Evolutionary conservation across 2,329 filamentous ascomycete species (phyloP).

Genomic region (Incumbomyces delicatus): DNA sequence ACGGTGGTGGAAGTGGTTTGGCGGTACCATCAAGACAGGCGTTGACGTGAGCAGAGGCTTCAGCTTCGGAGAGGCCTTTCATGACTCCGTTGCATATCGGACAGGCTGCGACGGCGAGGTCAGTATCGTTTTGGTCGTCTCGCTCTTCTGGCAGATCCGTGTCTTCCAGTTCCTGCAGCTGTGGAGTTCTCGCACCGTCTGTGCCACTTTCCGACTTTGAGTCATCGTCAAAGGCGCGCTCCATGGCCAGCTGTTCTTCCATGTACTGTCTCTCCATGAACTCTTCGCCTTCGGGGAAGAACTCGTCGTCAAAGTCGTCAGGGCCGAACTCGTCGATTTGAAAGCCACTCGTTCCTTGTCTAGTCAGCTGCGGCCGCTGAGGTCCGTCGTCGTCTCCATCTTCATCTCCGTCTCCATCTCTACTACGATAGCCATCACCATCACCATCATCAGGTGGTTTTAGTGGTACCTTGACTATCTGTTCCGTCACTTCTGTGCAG

Average conservation of each 20-base stretch:
- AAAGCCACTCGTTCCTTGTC: constrained; percentile 37
- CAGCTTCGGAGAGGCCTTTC: constrained; percentile 43
- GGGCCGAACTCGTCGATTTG: constrained; percentile 4
- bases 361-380: constrained; percentile 35
- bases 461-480: constrained; percentile 5
- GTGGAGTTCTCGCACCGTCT: constrained; percentile 15
- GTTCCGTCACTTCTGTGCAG: constrained; percentile 2
- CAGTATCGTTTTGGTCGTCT: constrained; percentile 2
- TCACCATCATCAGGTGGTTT: constrained; percentile 18
- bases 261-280: constrained; percentile 59
- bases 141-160: constrained; percentile 8
- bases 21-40: constrained; percentile 79
- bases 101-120: constrained; percentile 41
- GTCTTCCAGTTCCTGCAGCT: constrained; percentile 17
- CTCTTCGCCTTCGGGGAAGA: constrained; percentile 55
- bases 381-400: not conserved
- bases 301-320: constrained; percentile 49
- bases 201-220: constrained; percentile 41
- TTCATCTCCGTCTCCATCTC: not conserved
- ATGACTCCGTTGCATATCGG: constrained; percentile 68
- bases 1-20: constrained; percentile 40
- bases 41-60: constrained; percentile 80
- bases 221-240: constrained; percentile 38
- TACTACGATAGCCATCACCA: too few species aligned
- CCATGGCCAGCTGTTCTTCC: constrained; percentile 55